A percentile compares a stretch with the other conserved stretches of the same genome.
phyloP scores from a whole-genome alignment of 106 monocot species.

The Allium fistulosum region DNA sequence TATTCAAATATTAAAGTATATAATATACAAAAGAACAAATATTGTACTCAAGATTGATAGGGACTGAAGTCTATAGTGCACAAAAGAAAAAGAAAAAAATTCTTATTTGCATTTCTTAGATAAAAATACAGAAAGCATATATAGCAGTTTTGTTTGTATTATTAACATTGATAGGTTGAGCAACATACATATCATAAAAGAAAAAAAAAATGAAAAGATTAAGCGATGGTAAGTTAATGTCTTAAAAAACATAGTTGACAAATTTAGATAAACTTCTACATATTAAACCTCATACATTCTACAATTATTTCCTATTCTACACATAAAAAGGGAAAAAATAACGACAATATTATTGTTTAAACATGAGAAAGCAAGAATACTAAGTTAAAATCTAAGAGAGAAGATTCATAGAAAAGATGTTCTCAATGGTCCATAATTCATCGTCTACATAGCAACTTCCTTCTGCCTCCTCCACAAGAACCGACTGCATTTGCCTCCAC shows the following conservation, averaged over 20 bases:
- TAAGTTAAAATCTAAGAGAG: not conserved
- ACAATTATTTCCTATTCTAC: not conserved
- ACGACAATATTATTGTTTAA: no score
- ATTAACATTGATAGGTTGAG: no score
- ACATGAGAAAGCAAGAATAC: no score
- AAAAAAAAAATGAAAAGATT: no score
- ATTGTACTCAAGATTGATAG: not conserved
- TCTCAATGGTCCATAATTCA: slow-evolving; percentile 14
- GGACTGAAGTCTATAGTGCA: not conserved
- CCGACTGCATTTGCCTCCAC: slow-evolving; percentile 15
- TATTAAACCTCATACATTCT: not conserved
- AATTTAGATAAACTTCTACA: not conserved
- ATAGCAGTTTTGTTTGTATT: no score
- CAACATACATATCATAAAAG: no score
- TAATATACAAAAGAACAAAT: not conserved
- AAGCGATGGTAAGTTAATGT: no score
- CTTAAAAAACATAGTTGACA: not conserved
- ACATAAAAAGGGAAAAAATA: no score
- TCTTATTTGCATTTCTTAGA: no score
- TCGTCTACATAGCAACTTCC: slow-evolving; percentile 8
- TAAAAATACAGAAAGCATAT: no score
- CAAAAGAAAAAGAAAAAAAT: no score
- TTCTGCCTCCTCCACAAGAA: slow-evolving; percentile 9
- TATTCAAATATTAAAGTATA: no score
- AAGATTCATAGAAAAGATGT: slow-evolving; percentile 14